Percentiles rank a stretch among this genome's conserved stretches.
Evolutionary conservation across 2,329 filamentous ascomycete species (phyloP).

Genomic region (Paraconiothyrium brasiliense): DNA sequence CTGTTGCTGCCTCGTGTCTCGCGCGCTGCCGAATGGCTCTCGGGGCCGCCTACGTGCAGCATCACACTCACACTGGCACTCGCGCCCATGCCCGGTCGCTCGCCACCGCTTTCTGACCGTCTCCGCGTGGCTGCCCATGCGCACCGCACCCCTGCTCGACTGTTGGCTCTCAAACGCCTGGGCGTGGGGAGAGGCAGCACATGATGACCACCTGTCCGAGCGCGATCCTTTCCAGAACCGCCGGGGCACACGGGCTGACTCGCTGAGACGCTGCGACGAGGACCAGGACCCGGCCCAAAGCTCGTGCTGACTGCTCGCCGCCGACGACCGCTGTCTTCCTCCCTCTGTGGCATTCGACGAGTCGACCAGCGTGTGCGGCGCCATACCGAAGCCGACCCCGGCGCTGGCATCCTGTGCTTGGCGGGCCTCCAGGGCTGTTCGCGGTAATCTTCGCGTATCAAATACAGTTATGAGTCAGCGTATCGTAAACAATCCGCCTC

Average conservation of each 20-base stretch:
- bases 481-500: conserved; percentile 11
- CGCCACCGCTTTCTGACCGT: conserved; percentile 17
- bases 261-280: conserved; percentile 25
- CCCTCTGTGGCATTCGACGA: background rate
- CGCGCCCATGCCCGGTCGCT: conserved; percentile 5
- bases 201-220: conserved; percentile 33
- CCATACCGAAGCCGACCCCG: conserved; percentile 6
- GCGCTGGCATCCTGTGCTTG: background rate
- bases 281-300: conserved; percentile 9
- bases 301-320: conserved; percentile 16
- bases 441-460: background rate
- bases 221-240: conserved; percentile 45
- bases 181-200: conserved; percentile 46
- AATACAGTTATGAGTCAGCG: conserved; percentile 11
- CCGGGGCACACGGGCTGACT: conserved; percentile 41
- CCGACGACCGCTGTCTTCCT: no score
- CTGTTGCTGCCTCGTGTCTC: background rate
- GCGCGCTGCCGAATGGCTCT: background rate
- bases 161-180: conserved; percentile 31
- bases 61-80: background rate
- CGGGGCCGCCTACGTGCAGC: background rate
- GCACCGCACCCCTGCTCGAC: conserved; percentile 17
- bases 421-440: background rate
- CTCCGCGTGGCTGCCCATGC: conserved; percentile 30
- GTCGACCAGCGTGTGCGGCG: background rate